Percentiles rank a stretch among this genome's conserved stretches.
Conservation (phyloP, 176 grass and related monocot genomes). For the Phragmites australis region DNA sequence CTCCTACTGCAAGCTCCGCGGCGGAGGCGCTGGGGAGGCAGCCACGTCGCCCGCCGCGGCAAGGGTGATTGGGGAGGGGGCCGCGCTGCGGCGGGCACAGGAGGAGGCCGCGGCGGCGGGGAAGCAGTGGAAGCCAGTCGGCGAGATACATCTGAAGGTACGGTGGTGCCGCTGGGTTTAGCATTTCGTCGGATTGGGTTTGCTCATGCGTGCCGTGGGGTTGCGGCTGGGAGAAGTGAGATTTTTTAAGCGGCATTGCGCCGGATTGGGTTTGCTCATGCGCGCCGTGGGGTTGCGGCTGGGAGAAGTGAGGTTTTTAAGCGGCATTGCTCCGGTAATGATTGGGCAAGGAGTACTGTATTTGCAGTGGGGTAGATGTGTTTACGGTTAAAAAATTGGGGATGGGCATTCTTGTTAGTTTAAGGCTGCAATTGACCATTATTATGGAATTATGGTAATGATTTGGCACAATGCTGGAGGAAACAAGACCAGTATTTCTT, state of each 20-base stretch:
- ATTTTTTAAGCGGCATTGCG: conserved; percentile 35
- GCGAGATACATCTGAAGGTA: conserved; percentile 97
- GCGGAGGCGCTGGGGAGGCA: conserved; percentile 22
- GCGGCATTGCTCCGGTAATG: conserved; percentile 44
- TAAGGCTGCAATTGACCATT: conserved; percentile 2
- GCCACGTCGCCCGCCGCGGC: conserved; percentile 31
- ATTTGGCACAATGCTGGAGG: conserved; percentile 24
- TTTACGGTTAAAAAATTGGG: not conserved
- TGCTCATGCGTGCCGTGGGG: not conserved
- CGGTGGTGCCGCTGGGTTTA: conserved; percentile 23
- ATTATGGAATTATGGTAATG: conserved; percentile 10
- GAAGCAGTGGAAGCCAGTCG: conserved; percentile 84
- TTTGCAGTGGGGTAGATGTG: conserved; percentile 30
- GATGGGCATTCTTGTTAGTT: not conserved
- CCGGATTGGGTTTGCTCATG: conserved; percentile 24
- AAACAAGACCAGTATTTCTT: conserved; percentile 14
- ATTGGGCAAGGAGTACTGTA: conserved; percentile 46
- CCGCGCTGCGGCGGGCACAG: conserved; percentile 24
- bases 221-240: conserved; percentile 12
- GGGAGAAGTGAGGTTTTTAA: conserved; percentile 29
- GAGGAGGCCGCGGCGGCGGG: conserved; percentile 38
- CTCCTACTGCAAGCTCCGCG: conserved; percentile 88
- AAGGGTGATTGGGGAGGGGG: conserved; percentile 74
- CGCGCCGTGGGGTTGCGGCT: not conserved
- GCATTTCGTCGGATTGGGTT: conserved; percentile 28